phyloP scores from a whole-genome alignment of 2,329 filamentous ascomycete species.

The Neocatenulostroma microsporum region DNA sequence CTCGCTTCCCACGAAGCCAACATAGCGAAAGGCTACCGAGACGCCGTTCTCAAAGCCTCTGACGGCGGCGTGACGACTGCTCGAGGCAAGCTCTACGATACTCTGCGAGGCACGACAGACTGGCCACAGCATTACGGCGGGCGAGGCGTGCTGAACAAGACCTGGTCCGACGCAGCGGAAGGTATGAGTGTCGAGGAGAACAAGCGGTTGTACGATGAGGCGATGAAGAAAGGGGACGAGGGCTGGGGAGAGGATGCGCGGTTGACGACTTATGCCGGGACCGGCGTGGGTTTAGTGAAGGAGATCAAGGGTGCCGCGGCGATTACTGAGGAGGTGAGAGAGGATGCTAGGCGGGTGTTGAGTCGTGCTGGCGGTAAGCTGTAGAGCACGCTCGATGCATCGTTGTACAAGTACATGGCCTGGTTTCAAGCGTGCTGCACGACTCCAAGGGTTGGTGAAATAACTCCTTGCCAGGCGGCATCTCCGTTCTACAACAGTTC shows the following conservation, averaged over 20 bases:
- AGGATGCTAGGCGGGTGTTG: constrained; percentile 30
- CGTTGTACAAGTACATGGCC: no score
- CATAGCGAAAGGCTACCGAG: constrained; percentile 40
- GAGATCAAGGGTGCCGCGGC: constrained; percentile 43
- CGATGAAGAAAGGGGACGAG: constrained; percentile 43
- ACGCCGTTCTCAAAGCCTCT: constrained; percentile 38
- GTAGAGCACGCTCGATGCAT: no score
- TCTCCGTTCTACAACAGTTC: no score
- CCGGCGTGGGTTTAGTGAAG: constrained; percentile 52
- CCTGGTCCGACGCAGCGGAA: constrained; percentile 35
- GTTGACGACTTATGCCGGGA: constrained; percentile 56
- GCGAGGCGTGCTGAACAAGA: constrained; percentile 51
- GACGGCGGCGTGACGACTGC: constrained; percentile 48
- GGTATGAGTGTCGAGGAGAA: constrained; percentile 40
- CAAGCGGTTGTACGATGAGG: constrained; percentile 40
- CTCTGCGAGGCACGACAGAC: constrained; percentile 47
- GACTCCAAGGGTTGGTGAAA: no score
- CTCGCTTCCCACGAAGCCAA: constrained; percentile 46
- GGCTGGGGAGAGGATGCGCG: constrained; percentile 48
- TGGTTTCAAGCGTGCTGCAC: no score
- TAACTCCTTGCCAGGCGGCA: no score
- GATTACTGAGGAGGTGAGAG: constrained; percentile 45
- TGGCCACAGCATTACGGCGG: constrained; percentile 54
- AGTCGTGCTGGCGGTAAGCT: constrained; percentile 13
- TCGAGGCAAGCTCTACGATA: constrained; percentile 46